Evolutionary conservation across 768 basidiomycete genomes (phyloP).

Genomic region (Boletus tylopilopsis): DNA sequence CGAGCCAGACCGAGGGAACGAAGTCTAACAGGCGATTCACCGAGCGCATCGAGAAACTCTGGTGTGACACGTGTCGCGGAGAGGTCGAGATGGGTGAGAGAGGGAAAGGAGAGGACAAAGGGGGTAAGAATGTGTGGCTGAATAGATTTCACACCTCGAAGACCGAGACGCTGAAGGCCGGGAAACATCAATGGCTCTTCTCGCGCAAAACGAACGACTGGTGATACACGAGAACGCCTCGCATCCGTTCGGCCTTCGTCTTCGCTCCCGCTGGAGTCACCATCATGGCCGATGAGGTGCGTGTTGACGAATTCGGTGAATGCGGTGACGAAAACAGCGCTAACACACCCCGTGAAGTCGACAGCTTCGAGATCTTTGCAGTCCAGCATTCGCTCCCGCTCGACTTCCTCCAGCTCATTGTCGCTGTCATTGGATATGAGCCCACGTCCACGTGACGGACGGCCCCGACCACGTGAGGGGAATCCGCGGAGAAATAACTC

Average conservation of each 20-base stretch:
- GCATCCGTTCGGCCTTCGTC: conserved; percentile 32
- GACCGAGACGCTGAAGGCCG: conserved; percentile 70
- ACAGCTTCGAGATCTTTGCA: conserved; percentile 82
- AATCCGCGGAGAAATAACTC: conserved; percentile 88
- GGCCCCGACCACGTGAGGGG: conserved; percentile 64
- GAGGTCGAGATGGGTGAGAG: conserved; percentile 85
- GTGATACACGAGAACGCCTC: conserved; percentile 32
- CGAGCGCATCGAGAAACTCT: conserved; percentile 67
- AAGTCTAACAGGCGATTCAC: conserved; percentile 65
- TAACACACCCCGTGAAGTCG: conserved; percentile 94
- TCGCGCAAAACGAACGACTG: conserved; percentile 27
- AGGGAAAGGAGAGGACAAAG: conserved; percentile 79
- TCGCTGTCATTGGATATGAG: conserved; percentile 49
- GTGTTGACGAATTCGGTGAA: conserved; percentile 77
- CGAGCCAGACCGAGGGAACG: conserved; percentile 80
- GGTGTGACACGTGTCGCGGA: conserved; percentile 83
- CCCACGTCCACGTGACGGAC: conserved; percentile 63
- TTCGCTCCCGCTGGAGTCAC: conserved; percentile 44
- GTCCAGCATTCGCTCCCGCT: conserved; percentile 67
- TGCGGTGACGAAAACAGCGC: conserved; percentile 82
- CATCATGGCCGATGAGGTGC: conserved; percentile 46
- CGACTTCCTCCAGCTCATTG: conserved; percentile 69
- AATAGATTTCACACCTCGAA: conserved; percentile 80
- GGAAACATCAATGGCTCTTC: conserved; percentile 62
- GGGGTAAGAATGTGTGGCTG: conserved; percentile 62